A percentile compares a stretch with the other conserved stretches of the same genome.
These are phyloP conservation scores for Danielia oregonensis DNA, from an alignment of 805 yeast genomes.

Conservation along the genomic window DNA sequence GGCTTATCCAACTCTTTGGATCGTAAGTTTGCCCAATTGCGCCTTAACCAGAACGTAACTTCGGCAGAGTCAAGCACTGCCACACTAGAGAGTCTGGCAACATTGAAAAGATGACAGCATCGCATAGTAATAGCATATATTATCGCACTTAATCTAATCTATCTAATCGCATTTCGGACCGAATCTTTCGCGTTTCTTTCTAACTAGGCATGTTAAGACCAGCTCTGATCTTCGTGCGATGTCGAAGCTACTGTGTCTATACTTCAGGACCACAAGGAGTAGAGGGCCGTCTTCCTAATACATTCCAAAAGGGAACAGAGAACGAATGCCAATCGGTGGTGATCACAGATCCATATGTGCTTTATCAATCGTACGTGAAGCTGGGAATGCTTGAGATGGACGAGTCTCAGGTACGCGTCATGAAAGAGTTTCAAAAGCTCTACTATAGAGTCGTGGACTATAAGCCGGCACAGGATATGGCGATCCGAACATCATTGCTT, in stretches of 20 bases:
- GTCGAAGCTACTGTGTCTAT: not conserved
- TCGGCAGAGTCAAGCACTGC: not conserved
- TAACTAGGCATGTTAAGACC: too few relatives aligned
- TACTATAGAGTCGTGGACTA: conserved; percentile 59
- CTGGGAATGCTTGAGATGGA: conserved; percentile 53
- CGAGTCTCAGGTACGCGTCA: conserved; percentile 57
- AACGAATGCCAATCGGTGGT: conserved; percentile 19
- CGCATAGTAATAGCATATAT: too few relatives aligned
- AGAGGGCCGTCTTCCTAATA: conserved; percentile 32
- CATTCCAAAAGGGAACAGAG: conserved; percentile 1
- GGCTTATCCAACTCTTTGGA: conserved; percentile 32
- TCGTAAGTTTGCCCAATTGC: conserved; percentile 35
- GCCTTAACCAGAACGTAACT: conserved; percentile 2
- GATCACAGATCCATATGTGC: conserved; percentile 59
- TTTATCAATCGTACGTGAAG: conserved; percentile 52
- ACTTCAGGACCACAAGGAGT: conserved; percentile 35
- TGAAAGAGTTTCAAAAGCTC: conserved; percentile 58
- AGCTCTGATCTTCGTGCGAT: too few relatives aligned
- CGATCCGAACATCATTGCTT: conserved; percentile 40
- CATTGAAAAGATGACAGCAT: not conserved
- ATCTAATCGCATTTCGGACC: conserved; percentile 1
- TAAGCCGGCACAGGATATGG: conserved; percentile 47
- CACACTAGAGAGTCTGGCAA: not conserved
- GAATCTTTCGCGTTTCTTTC: too few relatives aligned
- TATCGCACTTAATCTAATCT: not conserved